Evolutionary conservation across 2,329 filamentous ascomycete species (phyloP), one percentile per base, ranked within the genome.

Genomic region (Drechslerella coelobrocha): DNA sequence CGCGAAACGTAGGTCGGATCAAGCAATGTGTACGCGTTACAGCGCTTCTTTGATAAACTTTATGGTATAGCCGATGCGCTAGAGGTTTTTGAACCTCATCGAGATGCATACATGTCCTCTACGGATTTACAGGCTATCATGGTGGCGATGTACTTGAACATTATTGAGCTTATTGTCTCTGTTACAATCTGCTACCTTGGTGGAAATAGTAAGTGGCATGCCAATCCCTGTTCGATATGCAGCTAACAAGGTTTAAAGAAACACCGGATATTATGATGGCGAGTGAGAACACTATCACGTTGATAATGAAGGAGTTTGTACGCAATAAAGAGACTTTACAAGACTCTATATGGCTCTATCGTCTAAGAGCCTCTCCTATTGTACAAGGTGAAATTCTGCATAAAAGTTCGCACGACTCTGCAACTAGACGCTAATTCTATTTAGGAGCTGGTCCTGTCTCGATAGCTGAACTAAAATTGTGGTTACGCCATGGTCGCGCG

Each of bases 41-140:
- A 68, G 34, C 55, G 56, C 17, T 68, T 68, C 24, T 68, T 68
- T 29, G 63, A 68, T 12, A 56, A 68, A 17, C 41, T 68, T 2
- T 68, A 61, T 26, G 54, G 51, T 23, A 68, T 68, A 21, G 21
- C 63, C 12, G 39, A 37, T 19, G 41, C 43, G 1, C 24, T 68
- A 6, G 56, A 59, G 23, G 56, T 60, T 1, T 48, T 68, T 2
- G 63, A 68, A 19, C 27, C 56, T 2, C 63, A 68, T 24, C 21
- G 56, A 4, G 63, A 68, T 47, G 47, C 61, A 2, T 68, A 68
- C 23, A 19, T 61, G 6, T 61, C 56, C 1, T 48, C 56, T 9
- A 34, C 31, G 1, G 63, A 68, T 19, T 41, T 68, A 1, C 63
- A 68, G 26, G 27, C 43, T 10, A 54, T 43, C 3, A 31, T 61